These are phyloP conservation scores for Russula dissimulans DNA, from an alignment of 768 basidiomycete species.

Conservation along the genomic window DNA sequence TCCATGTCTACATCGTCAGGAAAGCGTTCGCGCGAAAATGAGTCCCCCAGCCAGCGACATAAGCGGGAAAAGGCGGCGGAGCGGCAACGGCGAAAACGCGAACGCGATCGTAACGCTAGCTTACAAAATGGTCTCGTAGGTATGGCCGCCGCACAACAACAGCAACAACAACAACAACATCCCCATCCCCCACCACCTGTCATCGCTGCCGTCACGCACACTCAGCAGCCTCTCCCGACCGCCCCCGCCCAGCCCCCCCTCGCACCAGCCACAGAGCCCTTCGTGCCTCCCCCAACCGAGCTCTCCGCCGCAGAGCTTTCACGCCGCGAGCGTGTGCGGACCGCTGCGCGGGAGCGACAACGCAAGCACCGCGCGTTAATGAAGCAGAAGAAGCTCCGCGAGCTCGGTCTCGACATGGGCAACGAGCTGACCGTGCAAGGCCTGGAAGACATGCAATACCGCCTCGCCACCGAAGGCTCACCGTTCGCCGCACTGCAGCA, in stretches of 20 bases:
- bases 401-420: conserved; percentile 75
- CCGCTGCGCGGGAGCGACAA: conserved; percentile 72
- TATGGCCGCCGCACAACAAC: conserved; percentile 23
- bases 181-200: conserved; percentile 1
- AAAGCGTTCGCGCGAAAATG: conserved; percentile 62
- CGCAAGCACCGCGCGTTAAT: conserved; percentile 72
- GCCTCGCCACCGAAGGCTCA: conserved; percentile 38
- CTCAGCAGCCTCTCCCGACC: conserved; percentile 8
- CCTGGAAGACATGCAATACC: conserved; percentile 60
- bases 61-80: conserved; percentile 86
- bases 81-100: conserved; percentile 74
- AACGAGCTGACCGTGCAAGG: conserved; percentile 48
- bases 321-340: conserved; percentile 61
- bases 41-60: conserved; percentile 59
- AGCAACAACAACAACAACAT: conserved; percentile 19
- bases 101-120: conserved; percentile 45
- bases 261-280: conserved; percentile 27
- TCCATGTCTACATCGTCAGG: conserved; percentile 27
- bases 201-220: conserved; percentile 11
- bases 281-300: conserved; percentile 29
- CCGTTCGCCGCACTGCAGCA: conserved; percentile 28
- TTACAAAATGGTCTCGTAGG: conserved; percentile 22
- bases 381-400: conserved; percentile 73
- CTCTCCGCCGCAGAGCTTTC: conserved; percentile 56
- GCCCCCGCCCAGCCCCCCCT: conserved; percentile 8